These are phyloP conservation scores for Coemansia sp. DNA, from an alignment of 192 early-diverging fungal species.

Conservation along the genomic window DNA sequence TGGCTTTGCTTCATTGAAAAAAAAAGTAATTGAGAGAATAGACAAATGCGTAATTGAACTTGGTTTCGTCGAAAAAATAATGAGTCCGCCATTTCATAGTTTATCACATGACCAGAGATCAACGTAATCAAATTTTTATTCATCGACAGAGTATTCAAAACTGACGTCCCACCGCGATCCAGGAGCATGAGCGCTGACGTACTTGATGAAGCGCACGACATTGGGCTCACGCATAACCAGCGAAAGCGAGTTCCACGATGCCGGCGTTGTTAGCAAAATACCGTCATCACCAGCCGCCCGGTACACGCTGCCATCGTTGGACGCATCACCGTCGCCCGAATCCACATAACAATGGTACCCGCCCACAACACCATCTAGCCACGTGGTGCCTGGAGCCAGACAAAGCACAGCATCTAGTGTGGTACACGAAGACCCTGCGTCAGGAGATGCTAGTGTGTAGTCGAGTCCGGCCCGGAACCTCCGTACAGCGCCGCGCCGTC, in stretches of 20 bases:
- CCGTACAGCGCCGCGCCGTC: constrained; percentile 59
- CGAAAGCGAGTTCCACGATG: constrained; percentile 64
- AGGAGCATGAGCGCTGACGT: constrained; percentile 72
- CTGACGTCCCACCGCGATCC: constrained; percentile 79
- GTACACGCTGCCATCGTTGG: constrained; percentile 63
- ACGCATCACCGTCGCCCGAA: constrained; percentile 66
- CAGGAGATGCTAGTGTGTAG: constrained; percentile 72
- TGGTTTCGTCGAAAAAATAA: too few relatives aligned
- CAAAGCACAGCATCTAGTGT: constrained; percentile 70
- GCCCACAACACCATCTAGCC: constrained; percentile 65
- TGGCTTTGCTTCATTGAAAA: too few relatives aligned
- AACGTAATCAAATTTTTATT: not conserved
- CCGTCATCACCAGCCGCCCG: constrained; percentile 62
- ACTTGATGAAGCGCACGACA: constrained; percentile 80
- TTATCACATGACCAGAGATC: too few relatives aligned
- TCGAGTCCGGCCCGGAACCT: constrained; percentile 80
- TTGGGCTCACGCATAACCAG: constrained; percentile 73
- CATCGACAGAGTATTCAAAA: constrained; percentile 20
- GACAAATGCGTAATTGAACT: too few relatives aligned
- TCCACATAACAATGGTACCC: constrained; percentile 81
- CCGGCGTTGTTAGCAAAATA: constrained; percentile 67
- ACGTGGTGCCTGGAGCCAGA: constrained; percentile 52
- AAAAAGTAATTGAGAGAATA: too few relatives aligned
- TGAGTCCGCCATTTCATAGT: too few relatives aligned
- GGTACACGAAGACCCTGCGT: constrained; percentile 20